phyloP scores from a whole-genome alignment of 371 early-diverging fungal species.

The Mucor saturninus region DNA sequence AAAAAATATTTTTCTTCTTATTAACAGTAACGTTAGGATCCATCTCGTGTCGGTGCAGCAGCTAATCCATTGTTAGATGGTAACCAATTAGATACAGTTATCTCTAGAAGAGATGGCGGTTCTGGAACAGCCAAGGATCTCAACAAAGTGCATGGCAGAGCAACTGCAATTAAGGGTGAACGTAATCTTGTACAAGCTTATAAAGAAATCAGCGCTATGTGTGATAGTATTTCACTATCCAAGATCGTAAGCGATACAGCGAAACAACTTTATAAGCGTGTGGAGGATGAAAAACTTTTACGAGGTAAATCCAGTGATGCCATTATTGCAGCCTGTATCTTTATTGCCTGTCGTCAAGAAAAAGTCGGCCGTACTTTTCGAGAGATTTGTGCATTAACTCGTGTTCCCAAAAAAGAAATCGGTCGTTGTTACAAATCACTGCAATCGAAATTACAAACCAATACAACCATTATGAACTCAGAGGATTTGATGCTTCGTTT shows the following conservation, averaged over 20 bases:
- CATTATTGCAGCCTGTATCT: conserved; percentile 97
- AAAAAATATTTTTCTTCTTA: conserved; percentile 1
- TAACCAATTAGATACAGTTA: conserved; percentile 91
- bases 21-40: conserved; percentile 66
- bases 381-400: conserved; percentile 95
- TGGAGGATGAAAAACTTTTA: conserved; percentile 86
- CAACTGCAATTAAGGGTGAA: conserved; percentile 78
- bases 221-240: conserved; percentile 88
- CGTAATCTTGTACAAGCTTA: conserved; percentile 88
- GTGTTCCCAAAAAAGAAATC: conserved; percentile 92
- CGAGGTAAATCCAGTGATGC: conserved; percentile 92
- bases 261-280: conserved; percentile 93
- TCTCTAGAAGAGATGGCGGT: conserved; percentile 83
- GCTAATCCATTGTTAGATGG: conserved; percentile 89
- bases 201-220: conserved; percentile 91
- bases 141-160: conserved; percentile 78
- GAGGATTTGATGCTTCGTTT: conserved; percentile 89
- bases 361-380: conserved; percentile 96
- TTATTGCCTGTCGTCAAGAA: conserved; percentile 95
- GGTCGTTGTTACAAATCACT: conserved; percentile 87
- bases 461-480: conserved; percentile 70
- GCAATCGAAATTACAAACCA: conserved; percentile 68
- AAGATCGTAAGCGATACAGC: conserved; percentile 92
- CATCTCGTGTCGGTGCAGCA: conserved; percentile 98
- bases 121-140: conserved; percentile 74